These are phyloP conservation scores for Lipomyces spencermartinsiae DNA, from an alignment of 805 yeast species.

Conservation along the genomic window DNA sequence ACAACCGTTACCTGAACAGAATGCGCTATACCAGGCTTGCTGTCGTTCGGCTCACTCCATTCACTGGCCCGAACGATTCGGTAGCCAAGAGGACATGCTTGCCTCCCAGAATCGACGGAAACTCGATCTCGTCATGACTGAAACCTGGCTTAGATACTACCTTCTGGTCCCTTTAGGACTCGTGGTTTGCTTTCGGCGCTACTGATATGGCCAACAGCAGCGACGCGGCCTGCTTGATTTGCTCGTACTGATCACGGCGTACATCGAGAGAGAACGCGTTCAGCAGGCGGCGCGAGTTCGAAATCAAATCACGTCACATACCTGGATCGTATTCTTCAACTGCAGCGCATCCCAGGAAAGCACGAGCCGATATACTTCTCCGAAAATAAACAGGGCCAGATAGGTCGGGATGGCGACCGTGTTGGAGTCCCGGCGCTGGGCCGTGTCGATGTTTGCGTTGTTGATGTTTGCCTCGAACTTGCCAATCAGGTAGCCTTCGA, in stretches of 20 bases:
- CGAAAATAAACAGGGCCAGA: conserved; percentile 57
- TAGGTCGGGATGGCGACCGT: conserved; percentile 49
- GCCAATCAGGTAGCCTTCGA: conserved; percentile 45
- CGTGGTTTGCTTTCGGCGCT: not conserved
- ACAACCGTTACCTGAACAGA: conserved; percentile 4
- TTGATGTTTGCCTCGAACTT: conserved; percentile 41
- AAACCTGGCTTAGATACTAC: not conserved
- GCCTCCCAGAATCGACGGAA: conserved; percentile 9
- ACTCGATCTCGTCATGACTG: conserved; percentile 8
- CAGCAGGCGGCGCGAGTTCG: conserved; percentile 43
- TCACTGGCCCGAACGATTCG: conserved; percentile 6
- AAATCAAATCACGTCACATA: conserved; percentile 16
- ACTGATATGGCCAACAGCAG: conserved; percentile 26
- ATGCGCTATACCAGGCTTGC: conserved; percentile 6
- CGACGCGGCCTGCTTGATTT: conserved; percentile 46
- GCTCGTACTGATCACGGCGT: conserved; percentile 55
- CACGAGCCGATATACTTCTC: conserved; percentile 51
- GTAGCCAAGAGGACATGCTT: conserved; percentile 6
- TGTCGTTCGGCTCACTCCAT: conserved; percentile 8
- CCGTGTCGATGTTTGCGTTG: conserved; percentile 14
- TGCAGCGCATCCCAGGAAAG: conserved; percentile 51
- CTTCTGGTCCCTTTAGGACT: not conserved
- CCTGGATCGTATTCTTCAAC: conserved; percentile 50
- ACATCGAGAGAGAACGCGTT: conserved; percentile 53
- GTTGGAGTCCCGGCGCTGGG: conserved; percentile 36